A percentile compares a stretch with the other conserved stretches of the same genome.
These are phyloP conservation scores for Colletotrichum spinosum DNA, from an alignment of 2,329 filamentous ascomycete genomes.

Conservation along the genomic window DNA sequence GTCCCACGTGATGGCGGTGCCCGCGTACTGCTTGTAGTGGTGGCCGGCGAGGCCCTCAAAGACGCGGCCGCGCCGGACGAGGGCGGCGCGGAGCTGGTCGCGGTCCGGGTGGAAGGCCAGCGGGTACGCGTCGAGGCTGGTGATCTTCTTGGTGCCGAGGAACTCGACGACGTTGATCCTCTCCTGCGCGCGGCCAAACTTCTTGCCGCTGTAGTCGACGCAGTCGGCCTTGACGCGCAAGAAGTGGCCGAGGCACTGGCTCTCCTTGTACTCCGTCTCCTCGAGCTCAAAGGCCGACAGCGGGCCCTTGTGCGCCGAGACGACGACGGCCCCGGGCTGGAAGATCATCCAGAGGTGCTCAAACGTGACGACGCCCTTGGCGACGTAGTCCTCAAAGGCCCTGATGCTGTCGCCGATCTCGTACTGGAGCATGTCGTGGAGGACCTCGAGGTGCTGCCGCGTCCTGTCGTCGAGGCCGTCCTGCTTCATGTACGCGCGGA, in stretches of 20 bases:
- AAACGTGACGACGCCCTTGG: slow-evolving; percentile 65
- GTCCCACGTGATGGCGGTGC: slow-evolving; percentile 51
- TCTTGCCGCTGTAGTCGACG: slow-evolving; percentile 61
- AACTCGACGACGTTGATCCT: slow-evolving; percentile 54
- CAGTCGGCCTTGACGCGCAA: slow-evolving; percentile 54
- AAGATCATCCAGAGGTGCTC: slow-evolving; percentile 67
- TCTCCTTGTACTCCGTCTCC: slow-evolving; percentile 51
- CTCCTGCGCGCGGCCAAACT: slow-evolving; percentile 54
- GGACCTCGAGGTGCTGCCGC: slow-evolving; percentile 58
- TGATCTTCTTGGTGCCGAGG: slow-evolving; percentile 57
- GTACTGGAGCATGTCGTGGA: slow-evolving; percentile 59
- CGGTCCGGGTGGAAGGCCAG: slow-evolving; percentile 55
- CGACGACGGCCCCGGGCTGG: slow-evolving; percentile 57
- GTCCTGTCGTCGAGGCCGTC: slow-evolving; percentile 55
- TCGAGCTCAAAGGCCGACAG: slow-evolving; percentile 53
- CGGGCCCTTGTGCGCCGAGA: slow-evolving; percentile 52
- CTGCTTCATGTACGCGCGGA: slow-evolving; percentile 55
- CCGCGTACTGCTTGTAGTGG: slow-evolving; percentile 60
- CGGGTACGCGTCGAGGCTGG: slow-evolving; percentile 57
- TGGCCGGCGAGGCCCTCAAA: slow-evolving; percentile 60
- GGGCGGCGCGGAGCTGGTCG: slow-evolving; percentile 46
- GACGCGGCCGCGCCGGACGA: slow-evolving; percentile 54
- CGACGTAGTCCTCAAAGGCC: slow-evolving; percentile 61
- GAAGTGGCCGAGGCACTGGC: slow-evolving; percentile 48
- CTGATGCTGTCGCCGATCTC: slow-evolving; percentile 64